Evolutionary conservation across 208 protist species (phyloP).

Genomic region (Paratrypanosoma confusum): DNA sequence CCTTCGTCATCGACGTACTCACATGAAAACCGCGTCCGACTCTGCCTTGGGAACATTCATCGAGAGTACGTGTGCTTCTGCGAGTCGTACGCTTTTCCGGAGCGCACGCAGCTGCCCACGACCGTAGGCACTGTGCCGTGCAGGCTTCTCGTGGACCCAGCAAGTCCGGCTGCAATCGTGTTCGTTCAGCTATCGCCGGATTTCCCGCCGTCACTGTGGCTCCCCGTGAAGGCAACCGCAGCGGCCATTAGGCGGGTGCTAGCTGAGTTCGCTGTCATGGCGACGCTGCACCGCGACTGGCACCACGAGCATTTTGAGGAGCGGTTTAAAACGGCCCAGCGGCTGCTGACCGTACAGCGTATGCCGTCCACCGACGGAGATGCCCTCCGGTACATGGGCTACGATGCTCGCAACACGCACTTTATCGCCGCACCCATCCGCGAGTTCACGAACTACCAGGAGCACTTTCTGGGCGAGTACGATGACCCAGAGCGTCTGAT

Average conservation of each 20-base stretch:
- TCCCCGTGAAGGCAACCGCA: slow-evolving; percentile 70
- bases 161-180: slow-evolving; percentile 35
- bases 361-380: slow-evolving; percentile 42
- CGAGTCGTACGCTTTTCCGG: slow-evolving; percentile 78
- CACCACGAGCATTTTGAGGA: slow-evolving; percentile 58
- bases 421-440: slow-evolving; percentile 63
- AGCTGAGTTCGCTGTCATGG: slow-evolving; percentile 64
- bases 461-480: slow-evolving; percentile 82
- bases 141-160: slow-evolving; percentile 62
- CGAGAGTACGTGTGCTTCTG: slow-evolving; percentile 87
- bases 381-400: slow-evolving; percentile 71
- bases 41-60: slow-evolving; percentile 50
- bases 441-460: slow-evolving; percentile 74
- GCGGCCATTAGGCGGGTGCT: slow-evolving; percentile 73
- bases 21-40: slow-evolving; percentile 29
- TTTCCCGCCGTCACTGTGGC: slow-evolving; percentile 84
- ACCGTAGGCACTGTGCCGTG: slow-evolving; percentile 68
- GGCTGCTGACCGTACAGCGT: slow-evolving; percentile 57
- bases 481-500: slow-evolving; percentile 76
- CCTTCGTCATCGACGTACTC: slow-evolving; percentile 52
- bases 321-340: slow-evolving; percentile 40
- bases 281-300: slow-evolving; percentile 58
- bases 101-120: slow-evolving; percentile 73
- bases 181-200: slow-evolving; percentile 77
- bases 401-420: slow-evolving; percentile 63